Base-by-base conservation (phyloP, 208 protist genomes). In the Wallacemonas rigidus region DNA sequence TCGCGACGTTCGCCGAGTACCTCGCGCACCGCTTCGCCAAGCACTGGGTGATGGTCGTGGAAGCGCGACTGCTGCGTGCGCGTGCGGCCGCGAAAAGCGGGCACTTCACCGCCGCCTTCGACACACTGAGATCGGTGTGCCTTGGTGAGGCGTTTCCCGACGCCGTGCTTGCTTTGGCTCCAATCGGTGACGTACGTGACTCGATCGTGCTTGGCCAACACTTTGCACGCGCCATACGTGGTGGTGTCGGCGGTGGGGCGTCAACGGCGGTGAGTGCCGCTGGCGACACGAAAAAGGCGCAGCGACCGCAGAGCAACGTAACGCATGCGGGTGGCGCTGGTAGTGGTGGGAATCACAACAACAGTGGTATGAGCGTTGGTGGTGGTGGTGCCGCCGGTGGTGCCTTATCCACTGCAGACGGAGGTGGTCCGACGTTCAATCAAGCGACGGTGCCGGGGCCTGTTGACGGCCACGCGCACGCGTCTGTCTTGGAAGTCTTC, bases 1-100 rank as follows among this genome's bases (percentile, higher is more conserved):
- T 89, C 40, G 82, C 79, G 69, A 75, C 79, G 38, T 65, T 95
- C 54, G 79, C 88, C 14, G 91, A 93, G 60, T 89, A 90, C 67
- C 47, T 94, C 39, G 88, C 91, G 17, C 70, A 72, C 4, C 77
- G 69, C 60, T 74, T 87, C 58, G 76, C 87, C 38, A 70, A 80
- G 39, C 76, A 86, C 68, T 62, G 86, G 39, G 57, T 67, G 36
- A 61, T 86, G 54, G 69, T 82, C 12, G 80, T 88, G n/a, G 80
- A 88, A 63, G 86, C 88, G 8, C 84, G 88, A 36, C 76, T 95
- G 17, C 43, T 86, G 36, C 84, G 87, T 36, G 91, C 87, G 44
- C 74, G 58, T 39, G 88, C 91, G 26, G 88, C 91, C 3, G 84
- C 87, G 1, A 53, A 75, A 4, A 74, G 65, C 63, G 87, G 87